Base-by-base conservation (phyloP, 441 rosid species). In the Bruguiera hainesii region DNA sequence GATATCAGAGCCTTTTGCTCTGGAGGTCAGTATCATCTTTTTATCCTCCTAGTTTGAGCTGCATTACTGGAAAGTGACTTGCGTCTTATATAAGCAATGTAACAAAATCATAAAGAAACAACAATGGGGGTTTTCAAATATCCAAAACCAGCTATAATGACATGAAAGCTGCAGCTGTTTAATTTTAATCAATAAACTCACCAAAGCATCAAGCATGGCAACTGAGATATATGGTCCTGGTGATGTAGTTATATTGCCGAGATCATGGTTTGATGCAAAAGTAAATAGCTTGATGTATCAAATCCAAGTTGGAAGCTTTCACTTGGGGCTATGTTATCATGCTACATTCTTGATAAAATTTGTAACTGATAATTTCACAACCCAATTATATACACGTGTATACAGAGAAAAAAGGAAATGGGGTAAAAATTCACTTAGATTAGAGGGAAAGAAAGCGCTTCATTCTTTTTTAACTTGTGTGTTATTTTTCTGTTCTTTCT, bases 141-240 rank as follows among this genome's bases (percentile, higher is more conserved):
- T 56, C 55, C 5, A 6, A 60, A 23, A 39, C 16, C 46, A 16
- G 16, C 29, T 48, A 46, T 21, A 29, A 46, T 48, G 48, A 62
- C 29, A 18, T 62, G 35, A 48, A 63, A 29, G 28, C 48, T 46
- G 18, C 3, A 52, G 48, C 55, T 19, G 16, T 42, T 60, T 39
- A 48, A 0, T n/a, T 15, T 70, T 21, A 16, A 8, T 56, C 13
- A 26, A 56, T 30, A 11, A 37, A 56, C 35, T 64, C 61, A 33
- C 39, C 26, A 26, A 72, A 66, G 89, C 90, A 85, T 85, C 87
- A 57, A 8, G 64, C 63, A 35, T 73, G 56, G 71, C 66, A 71
- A 76, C 62, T 67, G 28, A 10, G 29, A 20, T 55, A 23, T 26
- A 9, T 55, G 30, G 58, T 55, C 58, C 23, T 55, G 58, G 58